phyloP scores from a whole-genome alignment of 2,329 filamentous ascomycete species.

The Alternaria sp. region DNA sequence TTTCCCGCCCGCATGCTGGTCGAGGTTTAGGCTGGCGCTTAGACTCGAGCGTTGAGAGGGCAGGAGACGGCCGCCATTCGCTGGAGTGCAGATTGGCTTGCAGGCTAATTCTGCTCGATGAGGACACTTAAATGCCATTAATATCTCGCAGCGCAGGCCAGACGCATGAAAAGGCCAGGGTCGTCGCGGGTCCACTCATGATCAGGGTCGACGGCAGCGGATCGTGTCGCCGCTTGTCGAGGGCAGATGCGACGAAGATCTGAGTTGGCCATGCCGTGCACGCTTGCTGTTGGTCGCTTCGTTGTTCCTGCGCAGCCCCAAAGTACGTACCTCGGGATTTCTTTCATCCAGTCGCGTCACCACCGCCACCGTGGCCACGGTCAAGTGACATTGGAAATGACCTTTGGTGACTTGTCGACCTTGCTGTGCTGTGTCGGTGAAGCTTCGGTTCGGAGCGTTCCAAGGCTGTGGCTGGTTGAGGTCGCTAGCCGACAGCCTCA shows the following conservation, averaged over 20 bases:
- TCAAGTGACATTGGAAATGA: conserved; percentile 14
- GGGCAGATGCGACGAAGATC: conserved; percentile 36
- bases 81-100: conserved; percentile 25
- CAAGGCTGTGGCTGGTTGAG: conserved; percentile 24
- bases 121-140: conserved; percentile 43
- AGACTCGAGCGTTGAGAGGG: conserved; percentile 41
- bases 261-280: conserved; percentile 35
- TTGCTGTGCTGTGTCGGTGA: conserved; percentile 19
- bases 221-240: conserved; percentile 34
- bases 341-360: conserved; percentile 21
- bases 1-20: conserved; percentile 40
- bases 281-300: conserved; percentile 19
- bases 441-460: conserved; percentile 21
- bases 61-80: conserved; percentile 41
- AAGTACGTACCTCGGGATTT: conserved; percentile 16
- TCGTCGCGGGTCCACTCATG: conserved; percentile 17
- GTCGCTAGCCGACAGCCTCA: conserved; percentile 31
- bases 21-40: conserved; percentile 45
- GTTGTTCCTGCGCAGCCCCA: conserved; percentile 15
- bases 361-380: conserved; percentile 14
- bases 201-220: conserved; percentile 31
- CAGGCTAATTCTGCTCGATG: conserved; percentile 38
- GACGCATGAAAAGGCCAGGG: conserved; percentile 28
- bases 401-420: conserved; percentile 25
- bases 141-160: conserved; percentile 34